A percentile compares a stretch with the other conserved stretches of the same genome.
Evolutionary conservation across 2,329 filamentous ascomycete species (phyloP).

Genomic region (Exophiala calicioides): DNA sequence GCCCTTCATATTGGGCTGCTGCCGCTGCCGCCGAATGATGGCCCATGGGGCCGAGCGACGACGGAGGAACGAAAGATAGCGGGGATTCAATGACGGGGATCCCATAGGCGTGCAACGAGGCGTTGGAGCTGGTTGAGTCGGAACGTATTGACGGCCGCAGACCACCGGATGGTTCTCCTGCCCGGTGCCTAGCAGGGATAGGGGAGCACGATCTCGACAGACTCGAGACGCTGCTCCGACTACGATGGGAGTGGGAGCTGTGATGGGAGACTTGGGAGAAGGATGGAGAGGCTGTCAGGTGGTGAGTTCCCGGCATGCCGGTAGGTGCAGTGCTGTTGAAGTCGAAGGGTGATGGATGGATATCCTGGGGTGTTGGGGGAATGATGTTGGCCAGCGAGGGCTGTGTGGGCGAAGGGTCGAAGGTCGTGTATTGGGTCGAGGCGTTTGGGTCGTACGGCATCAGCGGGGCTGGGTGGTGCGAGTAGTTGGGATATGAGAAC

Average conservation of each 20-base stretch:
- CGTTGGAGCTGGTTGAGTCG: constrained; percentile 27
- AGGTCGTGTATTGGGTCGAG: constrained; percentile 12
- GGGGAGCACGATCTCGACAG: constrained; percentile 30
- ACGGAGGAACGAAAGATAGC: constrained; percentile 9
- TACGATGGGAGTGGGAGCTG: constrained; percentile 19
- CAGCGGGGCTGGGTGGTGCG: constrained; percentile 21
- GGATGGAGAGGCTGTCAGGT: constrained; percentile 23
- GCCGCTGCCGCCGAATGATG: neutral
- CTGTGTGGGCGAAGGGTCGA: constrained; percentile 8
- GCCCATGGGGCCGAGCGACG: too few species aligned
- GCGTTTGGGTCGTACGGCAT: constrained; percentile 23
- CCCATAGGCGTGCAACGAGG: constrained; percentile 31
- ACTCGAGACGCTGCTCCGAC: constrained; percentile 25
- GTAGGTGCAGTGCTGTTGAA: constrained; percentile 24
- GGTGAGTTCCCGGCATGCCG: constrained; percentile 17
- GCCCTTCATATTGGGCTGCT: constrained; percentile 1
- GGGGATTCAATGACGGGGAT: constrained; percentile 27
- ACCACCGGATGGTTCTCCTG: constrained; percentile 8
- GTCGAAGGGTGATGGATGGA: constrained; percentile 25
- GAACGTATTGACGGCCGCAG: constrained; percentile 22
- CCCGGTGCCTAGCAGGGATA: constrained; percentile 12
- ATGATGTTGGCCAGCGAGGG: constrained; percentile 26
- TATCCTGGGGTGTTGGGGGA: constrained; percentile 29
- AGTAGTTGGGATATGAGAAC: constrained; percentile 25
- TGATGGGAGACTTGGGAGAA: constrained; percentile 26